phyloP scores from a whole-genome alignment of 129 eudicot species.

The Glebionis coronaria region DNA sequence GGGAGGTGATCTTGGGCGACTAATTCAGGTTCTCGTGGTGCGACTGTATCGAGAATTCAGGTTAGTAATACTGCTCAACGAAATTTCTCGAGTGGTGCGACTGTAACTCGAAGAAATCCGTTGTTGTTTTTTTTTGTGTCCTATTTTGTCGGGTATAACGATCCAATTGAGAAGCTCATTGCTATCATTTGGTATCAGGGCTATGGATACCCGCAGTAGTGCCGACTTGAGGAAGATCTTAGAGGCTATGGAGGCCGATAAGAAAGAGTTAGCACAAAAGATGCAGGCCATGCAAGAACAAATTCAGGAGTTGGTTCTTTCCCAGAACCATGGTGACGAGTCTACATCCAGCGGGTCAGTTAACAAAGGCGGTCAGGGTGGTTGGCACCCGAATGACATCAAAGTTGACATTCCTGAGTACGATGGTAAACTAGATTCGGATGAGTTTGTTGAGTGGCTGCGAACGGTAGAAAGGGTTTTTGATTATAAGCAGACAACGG shows the following conservation, averaged over 20 bases:
- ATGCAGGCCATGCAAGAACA: not conserved
- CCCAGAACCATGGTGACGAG: not conserved
- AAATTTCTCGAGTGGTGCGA: too few relatives aligned
- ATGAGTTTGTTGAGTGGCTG: not conserved
- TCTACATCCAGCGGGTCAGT: not conserved
- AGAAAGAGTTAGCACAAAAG: not conserved
- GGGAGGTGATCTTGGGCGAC: too few relatives aligned
- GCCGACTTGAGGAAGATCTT: not conserved
- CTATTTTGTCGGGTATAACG: too few relatives aligned
- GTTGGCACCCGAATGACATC: not conserved
- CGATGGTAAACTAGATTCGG: too few relatives aligned
- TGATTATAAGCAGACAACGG: not conserved
- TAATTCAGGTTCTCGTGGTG: too few relatives aligned
- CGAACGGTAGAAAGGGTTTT: not conserved
- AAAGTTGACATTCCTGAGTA: not conserved
- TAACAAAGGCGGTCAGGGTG: not conserved
- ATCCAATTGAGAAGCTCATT: too few relatives aligned
- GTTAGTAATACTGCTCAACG: too few relatives aligned
- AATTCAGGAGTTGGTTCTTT: not conserved
- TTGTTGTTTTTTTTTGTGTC: too few relatives aligned
- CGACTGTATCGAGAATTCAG: too few relatives aligned
- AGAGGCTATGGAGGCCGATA: not conserved
- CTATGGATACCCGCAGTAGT: not conserved
- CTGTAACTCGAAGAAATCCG: too few relatives aligned
- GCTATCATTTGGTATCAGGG: not conserved